phyloP scores from a whole-genome alignment of 2,329 filamentous ascomycete species.

The Aspergillus neoniger region DNA sequence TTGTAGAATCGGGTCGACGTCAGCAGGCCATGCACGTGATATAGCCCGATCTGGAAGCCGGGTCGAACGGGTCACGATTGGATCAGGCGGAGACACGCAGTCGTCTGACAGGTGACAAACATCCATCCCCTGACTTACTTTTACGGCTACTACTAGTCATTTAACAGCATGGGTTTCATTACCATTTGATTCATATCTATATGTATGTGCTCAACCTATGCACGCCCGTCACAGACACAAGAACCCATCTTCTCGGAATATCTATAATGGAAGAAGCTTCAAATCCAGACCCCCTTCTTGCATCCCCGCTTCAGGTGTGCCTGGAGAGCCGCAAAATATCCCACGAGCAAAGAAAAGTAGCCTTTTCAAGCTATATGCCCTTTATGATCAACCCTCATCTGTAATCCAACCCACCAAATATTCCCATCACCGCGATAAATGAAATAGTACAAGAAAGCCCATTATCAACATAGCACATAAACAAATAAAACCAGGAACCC shows the following conservation, averaged over 20 bases:
- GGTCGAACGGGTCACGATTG: background rate
- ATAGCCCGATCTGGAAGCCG: background rate
- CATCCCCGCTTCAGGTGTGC: background rate
- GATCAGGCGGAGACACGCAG: background rate
- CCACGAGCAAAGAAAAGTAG: constrained; percentile 10
- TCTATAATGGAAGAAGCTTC: constrained; percentile 10
- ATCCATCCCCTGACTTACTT: background rate
- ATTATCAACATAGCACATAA: constrained; percentile 24
- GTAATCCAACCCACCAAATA: constrained; percentile 9
- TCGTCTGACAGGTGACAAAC: background rate
- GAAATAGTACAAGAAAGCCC: constrained; percentile 18
- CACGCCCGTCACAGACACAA: constrained; percentile 4
- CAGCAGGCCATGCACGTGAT: constrained; percentile 16
- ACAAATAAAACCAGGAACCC: constrained; percentile 14
- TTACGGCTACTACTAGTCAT: background rate
- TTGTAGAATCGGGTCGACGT: constrained; percentile 14
- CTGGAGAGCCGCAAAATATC: constrained; percentile 1
- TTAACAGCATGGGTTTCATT: background rate
- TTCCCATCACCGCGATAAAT: constrained; percentile 13
- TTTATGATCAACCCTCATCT: constrained; percentile 20
- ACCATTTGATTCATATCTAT: constrained; percentile 11
- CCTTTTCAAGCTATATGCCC: constrained; percentile 18
- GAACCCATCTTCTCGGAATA: background rate
- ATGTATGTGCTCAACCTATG: constrained; percentile 7
- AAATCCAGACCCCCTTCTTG: constrained; percentile 13